Conservation (phyloP, 2,329 filamentous ascomycete species). For the Thermothelomyces thermophilus region DNA sequence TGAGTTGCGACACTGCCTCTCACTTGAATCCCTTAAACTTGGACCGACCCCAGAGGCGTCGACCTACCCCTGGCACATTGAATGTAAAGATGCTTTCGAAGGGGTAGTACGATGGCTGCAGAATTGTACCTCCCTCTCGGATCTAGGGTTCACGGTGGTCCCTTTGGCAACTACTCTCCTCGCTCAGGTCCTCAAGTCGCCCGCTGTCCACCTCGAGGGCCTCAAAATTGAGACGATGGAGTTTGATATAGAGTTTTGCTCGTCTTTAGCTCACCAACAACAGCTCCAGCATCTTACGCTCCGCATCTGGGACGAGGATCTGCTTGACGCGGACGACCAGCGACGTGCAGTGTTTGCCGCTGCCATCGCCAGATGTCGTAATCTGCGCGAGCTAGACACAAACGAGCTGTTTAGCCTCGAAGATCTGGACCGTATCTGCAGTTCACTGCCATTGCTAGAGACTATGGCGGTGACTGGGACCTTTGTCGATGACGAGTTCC, state of each 20-base stretch:
- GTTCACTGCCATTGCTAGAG: constrained; percentile 43
- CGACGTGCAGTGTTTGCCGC: constrained; percentile 30
- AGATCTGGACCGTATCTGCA: constrained; percentile 43
- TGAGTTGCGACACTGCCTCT: constrained; percentile 29
- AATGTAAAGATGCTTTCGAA: constrained; percentile 24
- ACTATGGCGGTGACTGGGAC: constrained; percentile 52
- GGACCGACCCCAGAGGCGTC: constrained; percentile 24
- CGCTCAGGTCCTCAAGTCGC: constrained; percentile 37
- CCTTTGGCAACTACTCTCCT: constrained; percentile 47
- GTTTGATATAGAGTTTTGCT: constrained; percentile 46
- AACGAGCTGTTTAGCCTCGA: constrained; percentile 43
- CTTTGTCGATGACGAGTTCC: constrained; percentile 42
- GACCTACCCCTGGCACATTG: constrained; percentile 20
- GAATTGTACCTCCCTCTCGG: constrained; percentile 40
- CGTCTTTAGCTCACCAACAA: constrained; percentile 43
- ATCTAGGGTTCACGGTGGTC: constrained; percentile 45
- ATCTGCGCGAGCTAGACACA: constrained; percentile 46
- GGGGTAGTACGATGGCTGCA: constrained; percentile 30
- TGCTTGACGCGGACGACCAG: constrained; percentile 24
- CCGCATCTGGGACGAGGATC: constrained; percentile 20
- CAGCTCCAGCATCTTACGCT: constrained; percentile 33
- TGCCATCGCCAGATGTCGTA: constrained; percentile 43
- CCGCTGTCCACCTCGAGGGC: constrained; percentile 39
- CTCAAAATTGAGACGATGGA: constrained; percentile 44
- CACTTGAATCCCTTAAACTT: constrained; percentile 31